Evolutionary conservation across 2,329 filamentous ascomycete species (phyloP).

Genomic region (Laburnicola sp.): DNA sequence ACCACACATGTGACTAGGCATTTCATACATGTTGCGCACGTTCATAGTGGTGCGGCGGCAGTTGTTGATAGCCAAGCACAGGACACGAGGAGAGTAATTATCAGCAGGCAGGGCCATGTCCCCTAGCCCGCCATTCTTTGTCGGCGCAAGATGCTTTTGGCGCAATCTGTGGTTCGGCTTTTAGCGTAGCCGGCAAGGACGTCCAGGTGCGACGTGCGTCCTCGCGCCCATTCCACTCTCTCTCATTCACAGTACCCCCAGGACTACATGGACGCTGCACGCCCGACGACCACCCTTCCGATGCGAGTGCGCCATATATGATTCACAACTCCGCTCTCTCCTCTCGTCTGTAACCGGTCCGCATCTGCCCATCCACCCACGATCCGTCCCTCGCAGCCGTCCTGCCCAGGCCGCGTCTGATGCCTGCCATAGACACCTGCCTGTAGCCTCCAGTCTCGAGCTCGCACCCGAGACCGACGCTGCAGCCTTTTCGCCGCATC

Average conservation of each 20-base stretch:
- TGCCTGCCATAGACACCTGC: constrained; percentile 38
- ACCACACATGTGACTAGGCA: too few species aligned
- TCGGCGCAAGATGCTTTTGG: constrained; percentile 4
- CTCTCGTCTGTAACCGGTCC: neutral
- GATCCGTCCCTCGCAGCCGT: constrained; percentile 22
- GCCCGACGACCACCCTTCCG: constrained; percentile 4
- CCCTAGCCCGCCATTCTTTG: constrained; percentile 6
- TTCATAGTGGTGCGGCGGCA: too few species aligned
- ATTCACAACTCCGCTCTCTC: neutral
- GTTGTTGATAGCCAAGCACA: neutral
- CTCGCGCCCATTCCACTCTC: constrained; percentile 9
- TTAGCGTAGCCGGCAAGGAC: neutral
- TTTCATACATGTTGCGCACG: too few species aligned
- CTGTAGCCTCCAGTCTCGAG: constrained; percentile 9
- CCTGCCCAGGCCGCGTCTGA: constrained; percentile 32
- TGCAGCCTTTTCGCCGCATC: neutral
- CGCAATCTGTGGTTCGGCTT: constrained; percentile 7
- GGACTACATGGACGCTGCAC: constrained; percentile 18
- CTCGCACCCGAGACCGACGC: constrained; percentile 7
- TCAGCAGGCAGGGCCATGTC: neutral
- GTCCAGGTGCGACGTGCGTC: constrained; percentile 7
- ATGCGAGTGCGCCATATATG: neutral
- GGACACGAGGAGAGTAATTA: neutral
- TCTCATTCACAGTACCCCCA: constrained; percentile 20
- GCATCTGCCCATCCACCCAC: constrained; percentile 3